phyloP scores from a whole-genome alignment of 257 asterid species.

The Solanum bulbocastanum region DNA sequence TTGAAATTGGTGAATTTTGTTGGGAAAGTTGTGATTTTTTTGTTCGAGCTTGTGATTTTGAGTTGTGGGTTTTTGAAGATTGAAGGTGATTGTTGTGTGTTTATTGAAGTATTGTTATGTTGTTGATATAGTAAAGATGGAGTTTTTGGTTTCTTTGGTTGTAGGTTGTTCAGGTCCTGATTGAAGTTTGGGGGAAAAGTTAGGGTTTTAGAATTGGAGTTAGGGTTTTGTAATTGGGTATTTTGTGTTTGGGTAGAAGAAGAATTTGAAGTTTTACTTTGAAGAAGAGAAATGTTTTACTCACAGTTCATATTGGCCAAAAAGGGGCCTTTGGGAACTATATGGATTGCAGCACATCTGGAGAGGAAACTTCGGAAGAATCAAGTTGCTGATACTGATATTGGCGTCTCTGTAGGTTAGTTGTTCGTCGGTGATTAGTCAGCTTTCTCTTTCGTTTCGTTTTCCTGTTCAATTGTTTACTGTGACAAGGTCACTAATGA shows the following conservation, averaged over 20 bases:
- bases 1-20: not conserved
- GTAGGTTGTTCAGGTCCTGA: not conserved
- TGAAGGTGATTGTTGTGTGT: not conserved
- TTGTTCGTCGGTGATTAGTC: not conserved
- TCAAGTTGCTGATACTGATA: slow-evolving; percentile 99
- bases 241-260: not conserved
- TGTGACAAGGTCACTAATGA: not conserved
- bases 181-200: not conserved
- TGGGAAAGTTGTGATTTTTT: not conserved
- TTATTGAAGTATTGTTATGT: not conserved
- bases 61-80: not conserved
- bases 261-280: not conserved
- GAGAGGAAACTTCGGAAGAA: slow-evolving; percentile 96
- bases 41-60: not conserved
- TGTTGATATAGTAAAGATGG: not conserved
- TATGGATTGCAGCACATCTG: slow-evolving; percentile 98
- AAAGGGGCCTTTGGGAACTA: slow-evolving; percentile 96
- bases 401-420: slow-evolving; percentile 91
- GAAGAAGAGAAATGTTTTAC: slow-evolving; percentile 56
- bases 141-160: not conserved
- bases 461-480: not conserved
- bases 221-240: not conserved
- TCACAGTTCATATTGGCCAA: slow-evolving; percentile 95
- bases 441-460: not conserved
- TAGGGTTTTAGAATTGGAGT: slow-evolving; percentile 2